These are phyloP conservation scores for Pseudogymnoascus sp. DNA, from an alignment of 2,329 filamentous ascomycete species.

Conservation along the genomic window DNA sequence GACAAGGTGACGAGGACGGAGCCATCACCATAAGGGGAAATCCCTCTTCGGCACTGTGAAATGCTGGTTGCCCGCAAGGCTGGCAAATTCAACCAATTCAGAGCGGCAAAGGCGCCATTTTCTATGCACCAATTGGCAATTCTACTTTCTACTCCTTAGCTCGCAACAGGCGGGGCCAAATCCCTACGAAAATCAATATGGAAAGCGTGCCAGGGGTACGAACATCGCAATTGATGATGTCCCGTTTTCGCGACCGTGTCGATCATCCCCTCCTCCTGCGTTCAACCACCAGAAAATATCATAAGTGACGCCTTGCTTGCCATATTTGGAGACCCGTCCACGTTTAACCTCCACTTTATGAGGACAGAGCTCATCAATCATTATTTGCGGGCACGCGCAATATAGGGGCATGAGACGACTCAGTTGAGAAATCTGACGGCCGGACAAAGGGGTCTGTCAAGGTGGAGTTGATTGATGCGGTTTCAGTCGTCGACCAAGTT, in stretches of 20 bases:
- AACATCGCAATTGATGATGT: not conserved
- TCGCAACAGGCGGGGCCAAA: not conserved
- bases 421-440: not conserved
- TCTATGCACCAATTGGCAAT: not conserved
- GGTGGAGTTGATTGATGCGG: not conserved
- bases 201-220: not conserved
- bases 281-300: conserved; percentile 1
- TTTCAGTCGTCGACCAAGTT: not conserved
- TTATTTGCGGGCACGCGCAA: not conserved
- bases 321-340: not conserved
- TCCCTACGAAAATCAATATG: conserved; percentile 7
- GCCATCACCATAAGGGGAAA: not conserved
- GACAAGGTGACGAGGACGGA: not conserved
- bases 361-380: not conserved
- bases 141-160: not conserved
- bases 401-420: conserved; percentile 6
- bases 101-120: not conserved
- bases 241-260: not conserved
- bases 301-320: not conserved
- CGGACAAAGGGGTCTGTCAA: not conserved
- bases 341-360: not conserved
- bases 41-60: not conserved
- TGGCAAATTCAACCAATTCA: not conserved
- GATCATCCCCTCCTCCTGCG: not conserved
- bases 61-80: no score